A percentile compares a stretch with the other conserved stretches of the same genome.
Evolutionary conservation across 495 filamentous ascomycete species (phyloP).

Genomic region (Acidiella bohemica): DNA sequence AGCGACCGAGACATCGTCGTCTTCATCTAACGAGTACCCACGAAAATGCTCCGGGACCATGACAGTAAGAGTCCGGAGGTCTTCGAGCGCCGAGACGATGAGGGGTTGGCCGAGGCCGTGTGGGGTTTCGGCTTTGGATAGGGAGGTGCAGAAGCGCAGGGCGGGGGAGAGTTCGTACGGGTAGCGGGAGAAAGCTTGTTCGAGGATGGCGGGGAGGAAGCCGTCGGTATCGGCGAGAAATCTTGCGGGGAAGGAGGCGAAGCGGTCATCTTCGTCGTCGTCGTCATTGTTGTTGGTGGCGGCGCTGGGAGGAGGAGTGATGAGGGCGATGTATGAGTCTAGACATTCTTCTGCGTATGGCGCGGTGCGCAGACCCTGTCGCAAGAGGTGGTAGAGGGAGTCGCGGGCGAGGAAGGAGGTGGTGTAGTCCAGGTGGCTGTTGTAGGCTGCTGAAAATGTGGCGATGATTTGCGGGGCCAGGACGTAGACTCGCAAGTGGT

Average conservation of each 20-base stretch:
- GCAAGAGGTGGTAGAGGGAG: slow-evolving; percentile 51
- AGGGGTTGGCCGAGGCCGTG: slow-evolving; percentile 28
- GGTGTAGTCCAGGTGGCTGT: not conserved
- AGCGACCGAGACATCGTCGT: slow-evolving; percentile 85
- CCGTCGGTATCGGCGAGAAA: slow-evolving; percentile 45
- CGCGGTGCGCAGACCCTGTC: slow-evolving; percentile 40
- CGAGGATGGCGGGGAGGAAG: slow-evolving; percentile 33
- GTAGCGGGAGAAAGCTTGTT: slow-evolving; percentile 53
- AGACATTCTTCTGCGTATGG: slow-evolving; percentile 57
- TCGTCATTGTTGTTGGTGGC: not conserved
- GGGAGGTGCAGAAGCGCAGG: slow-evolving; percentile 43
- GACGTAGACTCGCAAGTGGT: slow-evolving; percentile 9
- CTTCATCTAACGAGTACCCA: slow-evolving; percentile 59
- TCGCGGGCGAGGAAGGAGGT: slow-evolving; percentile 38
- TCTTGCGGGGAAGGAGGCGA: slow-evolving; percentile 29
- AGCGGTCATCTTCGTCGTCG: too few relatives aligned
- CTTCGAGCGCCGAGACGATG: slow-evolving; percentile 36
- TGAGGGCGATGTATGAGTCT: slow-evolving; percentile 43
- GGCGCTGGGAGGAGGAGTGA: slow-evolving; percentile 33
- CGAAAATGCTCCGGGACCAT: slow-evolving; percentile 48
- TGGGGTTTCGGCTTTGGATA: not conserved
- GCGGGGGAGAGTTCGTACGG: slow-evolving; percentile 82
- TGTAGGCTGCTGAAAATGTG: slow-evolving; percentile 1
- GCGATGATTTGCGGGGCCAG: not conserved
- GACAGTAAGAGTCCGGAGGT: slow-evolving; percentile 54